Conservation (phyloP, 345 rosid genomes). For the Linum lewisii region DNA sequence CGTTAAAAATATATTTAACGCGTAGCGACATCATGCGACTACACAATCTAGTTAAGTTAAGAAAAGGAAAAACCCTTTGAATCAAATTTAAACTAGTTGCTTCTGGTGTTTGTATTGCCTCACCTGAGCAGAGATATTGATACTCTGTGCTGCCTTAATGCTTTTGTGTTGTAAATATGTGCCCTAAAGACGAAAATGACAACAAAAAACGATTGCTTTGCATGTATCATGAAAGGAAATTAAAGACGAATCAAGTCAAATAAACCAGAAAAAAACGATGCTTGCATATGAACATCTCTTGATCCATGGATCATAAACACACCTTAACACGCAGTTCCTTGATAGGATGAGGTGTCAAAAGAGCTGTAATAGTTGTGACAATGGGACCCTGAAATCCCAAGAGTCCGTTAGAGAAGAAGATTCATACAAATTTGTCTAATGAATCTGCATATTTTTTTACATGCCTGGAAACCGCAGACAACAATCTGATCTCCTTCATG, state of each 20-base stretch:
- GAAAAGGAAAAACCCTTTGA: no score
- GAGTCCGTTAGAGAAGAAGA: constrained; percentile 12
- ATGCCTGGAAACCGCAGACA: constrained; percentile 91
- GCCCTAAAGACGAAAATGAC: constrained; percentile 40
- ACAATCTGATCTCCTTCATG: constrained; percentile 94
- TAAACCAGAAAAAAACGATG: not conserved
- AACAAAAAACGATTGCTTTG: no score
- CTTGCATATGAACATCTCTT: not conserved
- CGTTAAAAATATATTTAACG: no score
- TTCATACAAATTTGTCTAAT: not conserved
- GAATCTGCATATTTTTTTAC: constrained; percentile 9
- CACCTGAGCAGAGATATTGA: constrained; percentile 91
- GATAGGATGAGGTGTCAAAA: constrained; percentile 96
- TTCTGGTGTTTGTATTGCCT: constrained; percentile 1
- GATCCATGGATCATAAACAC: constrained; percentile 4
- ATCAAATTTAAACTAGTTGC: no score
- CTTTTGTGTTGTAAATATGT: constrained; percentile 74
- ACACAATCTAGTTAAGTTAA: no score
- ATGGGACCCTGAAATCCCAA: constrained; percentile 62
- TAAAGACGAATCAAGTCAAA: no score
- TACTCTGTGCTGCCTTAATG: constrained; percentile 92
- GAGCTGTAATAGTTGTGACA: constrained; percentile 71
- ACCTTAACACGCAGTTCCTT: constrained; percentile 96
- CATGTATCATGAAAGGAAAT: no score
- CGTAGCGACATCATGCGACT: no score